A percentile compares a stretch with the other conserved stretches of the same genome.
These are phyloP conservation scores for Lachancea meyersii DNA, from an alignment of 805 yeast genomes.

Conservation along the genomic window DNA sequence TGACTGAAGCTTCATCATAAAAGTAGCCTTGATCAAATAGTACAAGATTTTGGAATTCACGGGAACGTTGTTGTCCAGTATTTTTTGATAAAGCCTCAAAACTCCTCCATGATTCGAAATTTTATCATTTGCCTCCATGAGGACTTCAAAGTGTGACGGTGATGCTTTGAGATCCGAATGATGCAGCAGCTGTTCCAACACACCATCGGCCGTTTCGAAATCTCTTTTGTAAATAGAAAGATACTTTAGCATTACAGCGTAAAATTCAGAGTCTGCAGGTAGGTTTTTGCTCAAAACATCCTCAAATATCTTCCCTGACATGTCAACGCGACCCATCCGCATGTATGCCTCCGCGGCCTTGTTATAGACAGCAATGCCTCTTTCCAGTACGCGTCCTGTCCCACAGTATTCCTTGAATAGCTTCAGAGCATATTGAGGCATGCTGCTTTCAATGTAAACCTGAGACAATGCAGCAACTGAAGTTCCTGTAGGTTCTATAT, in stretches of 20 bases:
- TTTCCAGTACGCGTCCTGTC: neutral
- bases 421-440: constrained; percentile 18
- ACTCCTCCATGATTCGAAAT: constrained; percentile 26
- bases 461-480: constrained; percentile 26
- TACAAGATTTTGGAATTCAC: constrained; percentile 27
- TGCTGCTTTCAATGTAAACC: constrained; percentile 22
- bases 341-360: constrained; percentile 23
- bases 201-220: constrained; percentile 18
- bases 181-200: constrained; percentile 17
- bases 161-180: constrained; percentile 15
- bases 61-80: constrained; percentile 21
- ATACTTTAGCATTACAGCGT: constrained; percentile 19
- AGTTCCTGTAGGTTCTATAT: constrained; percentile 24
- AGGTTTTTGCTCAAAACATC: constrained; percentile 12
- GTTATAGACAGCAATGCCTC: constrained; percentile 17
- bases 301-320: constrained; percentile 19
- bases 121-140: constrained; percentile 30
- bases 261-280: constrained; percentile 21
- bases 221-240: constrained; percentile 17
- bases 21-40: constrained; percentile 29
- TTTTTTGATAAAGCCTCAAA: constrained; percentile 22
- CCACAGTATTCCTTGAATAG: constrained; percentile 19
- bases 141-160: constrained; percentile 25
- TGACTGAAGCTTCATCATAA: constrained; percentile 25
- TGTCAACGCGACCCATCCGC: constrained; percentile 10